Percentiles rank a stretch among this genome's conserved stretches.
phyloP scores from a whole-genome alignment of 75 land plant species.

The Selaginella tamariscina region DNA sequence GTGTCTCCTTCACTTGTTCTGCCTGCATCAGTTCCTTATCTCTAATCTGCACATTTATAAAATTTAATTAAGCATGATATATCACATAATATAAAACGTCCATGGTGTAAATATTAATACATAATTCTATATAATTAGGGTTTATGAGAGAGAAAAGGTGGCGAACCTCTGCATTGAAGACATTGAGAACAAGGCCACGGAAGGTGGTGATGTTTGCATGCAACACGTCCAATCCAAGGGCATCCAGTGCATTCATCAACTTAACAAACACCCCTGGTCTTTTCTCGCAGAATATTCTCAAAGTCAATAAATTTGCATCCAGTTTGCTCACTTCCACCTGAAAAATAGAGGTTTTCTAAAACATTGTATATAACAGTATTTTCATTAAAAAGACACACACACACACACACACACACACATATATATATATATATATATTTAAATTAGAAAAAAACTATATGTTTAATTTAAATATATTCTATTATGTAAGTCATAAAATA shows the following conservation, averaged over 20 bases:
- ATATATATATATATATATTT: no score
- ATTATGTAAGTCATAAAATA: neutral
- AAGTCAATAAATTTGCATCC: conserved; percentile 35
- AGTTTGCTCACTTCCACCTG: conserved; percentile 80
- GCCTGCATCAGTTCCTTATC: conserved; percentile 71
- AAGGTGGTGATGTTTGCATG: conserved; percentile 69
- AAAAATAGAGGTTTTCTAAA: conserved; percentile 15
- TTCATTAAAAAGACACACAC: no score
- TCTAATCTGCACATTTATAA: conserved; percentile 33
- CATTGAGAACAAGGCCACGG: conserved; percentile 45
- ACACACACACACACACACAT: neutral
- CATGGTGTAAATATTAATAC: no score
- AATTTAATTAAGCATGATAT: no score
- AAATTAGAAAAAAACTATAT: neutral
- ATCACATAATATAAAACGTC: no score
- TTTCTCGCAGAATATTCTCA: conserved; percentile 50
- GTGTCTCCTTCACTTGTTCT: conserved; percentile 59
- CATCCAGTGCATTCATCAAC: conserved; percentile 65
- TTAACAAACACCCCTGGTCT: conserved; percentile 56
- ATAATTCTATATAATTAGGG: neutral
- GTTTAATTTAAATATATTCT: neutral
- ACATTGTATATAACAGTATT: no score
- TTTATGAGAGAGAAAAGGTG: conserved; percentile 1
- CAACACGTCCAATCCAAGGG: conserved; percentile 57
- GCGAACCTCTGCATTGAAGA: conserved; percentile 71